Evolutionary conservation across 2,329 filamentous ascomycete species (phyloP).

Genomic region (Penicillium crustosum): DNA sequence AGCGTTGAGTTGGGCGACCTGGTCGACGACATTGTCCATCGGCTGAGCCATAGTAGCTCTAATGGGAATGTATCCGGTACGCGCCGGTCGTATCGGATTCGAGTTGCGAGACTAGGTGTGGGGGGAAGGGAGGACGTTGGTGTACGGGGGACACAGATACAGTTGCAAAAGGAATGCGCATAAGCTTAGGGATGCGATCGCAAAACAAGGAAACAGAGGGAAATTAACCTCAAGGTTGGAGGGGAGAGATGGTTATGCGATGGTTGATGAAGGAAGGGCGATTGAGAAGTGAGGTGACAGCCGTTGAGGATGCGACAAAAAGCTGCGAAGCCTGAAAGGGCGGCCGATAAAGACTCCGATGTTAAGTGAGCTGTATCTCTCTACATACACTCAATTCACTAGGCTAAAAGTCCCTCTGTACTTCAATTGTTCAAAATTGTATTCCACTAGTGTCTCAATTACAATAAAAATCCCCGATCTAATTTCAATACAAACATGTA

Average conservation of each 20-base stretch:
- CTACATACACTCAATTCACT: neutral
- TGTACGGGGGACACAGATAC: constrained; percentile 10
- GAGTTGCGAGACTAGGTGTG: neutral
- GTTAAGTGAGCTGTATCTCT: neutral
- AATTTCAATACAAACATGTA: neutral
- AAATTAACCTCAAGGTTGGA: neutral
- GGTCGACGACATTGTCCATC: constrained; percentile 64
- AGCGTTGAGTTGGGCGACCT: constrained; percentile 83
- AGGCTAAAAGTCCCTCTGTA: neutral
- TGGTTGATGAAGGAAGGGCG: neutral
- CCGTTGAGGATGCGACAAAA: constrained; percentile 11
- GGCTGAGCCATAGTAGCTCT: constrained; percentile 54
- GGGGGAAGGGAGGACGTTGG: constrained; percentile 6
- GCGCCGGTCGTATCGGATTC: constrained; percentile 5
- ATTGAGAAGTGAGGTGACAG: constrained; percentile 1
- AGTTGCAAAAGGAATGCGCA: constrained; percentile 15
- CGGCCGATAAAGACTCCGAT: constrained; percentile 9
- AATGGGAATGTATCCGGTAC: constrained; percentile 10
- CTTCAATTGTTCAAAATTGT: neutral
- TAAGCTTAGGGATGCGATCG: neutral
- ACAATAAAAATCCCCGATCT: neutral
- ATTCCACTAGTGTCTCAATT: neutral
- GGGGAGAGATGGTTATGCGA: neutral
- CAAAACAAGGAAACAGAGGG: neutral
- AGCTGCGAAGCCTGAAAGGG: constrained; percentile 18